Evolutionary conservation across 805 yeast genomes (phyloP).

Genomic region (Suhomyces faveliae): DNA sequence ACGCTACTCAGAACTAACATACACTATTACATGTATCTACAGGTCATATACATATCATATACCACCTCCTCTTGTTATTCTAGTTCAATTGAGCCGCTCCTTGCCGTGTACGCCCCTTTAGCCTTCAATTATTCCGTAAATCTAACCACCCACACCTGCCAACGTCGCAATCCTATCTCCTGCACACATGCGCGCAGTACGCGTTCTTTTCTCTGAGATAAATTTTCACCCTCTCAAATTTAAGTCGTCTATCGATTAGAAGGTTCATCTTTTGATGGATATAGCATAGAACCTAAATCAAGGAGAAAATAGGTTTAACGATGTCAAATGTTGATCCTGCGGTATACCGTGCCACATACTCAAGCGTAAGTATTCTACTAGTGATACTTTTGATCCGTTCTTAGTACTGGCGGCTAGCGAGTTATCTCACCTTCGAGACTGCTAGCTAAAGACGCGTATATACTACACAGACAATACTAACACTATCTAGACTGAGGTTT

Average conservation of each 20-base stretch:
- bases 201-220: slow-evolving; percentile 1
- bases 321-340: slow-evolving; percentile 35
- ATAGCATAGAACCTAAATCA: not conserved
- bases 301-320: not conserved
- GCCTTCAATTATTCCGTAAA: not conserved
- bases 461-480: slow-evolving; percentile 1
- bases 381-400: not conserved
- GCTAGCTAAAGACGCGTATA: slow-evolving; percentile 3
- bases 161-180: slow-evolving; percentile 2
- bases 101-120: too few relatives aligned
- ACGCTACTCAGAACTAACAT: too few relatives aligned
- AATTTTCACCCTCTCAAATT: slow-evolving; percentile 5
- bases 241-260: slow-evolving; percentile 2
- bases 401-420: not conserved
- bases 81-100: too few relatives aligned
- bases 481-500: slow-evolving; percentile 53
- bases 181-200: slow-evolving; percentile 7
- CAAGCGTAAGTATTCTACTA: slow-evolving; percentile 36
- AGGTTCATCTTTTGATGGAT: slow-evolving; percentile 2
- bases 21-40: not conserved
- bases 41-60: too few relatives aligned
- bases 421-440: not conserved
- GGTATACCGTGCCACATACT: slow-evolving; percentile 46
- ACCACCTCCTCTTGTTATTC: too few relatives aligned
- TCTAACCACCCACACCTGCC: not conserved